Conservation (phyloP, 2,329 filamentous ascomycete species). For the Aureobasidium mangrovei region DNA sequence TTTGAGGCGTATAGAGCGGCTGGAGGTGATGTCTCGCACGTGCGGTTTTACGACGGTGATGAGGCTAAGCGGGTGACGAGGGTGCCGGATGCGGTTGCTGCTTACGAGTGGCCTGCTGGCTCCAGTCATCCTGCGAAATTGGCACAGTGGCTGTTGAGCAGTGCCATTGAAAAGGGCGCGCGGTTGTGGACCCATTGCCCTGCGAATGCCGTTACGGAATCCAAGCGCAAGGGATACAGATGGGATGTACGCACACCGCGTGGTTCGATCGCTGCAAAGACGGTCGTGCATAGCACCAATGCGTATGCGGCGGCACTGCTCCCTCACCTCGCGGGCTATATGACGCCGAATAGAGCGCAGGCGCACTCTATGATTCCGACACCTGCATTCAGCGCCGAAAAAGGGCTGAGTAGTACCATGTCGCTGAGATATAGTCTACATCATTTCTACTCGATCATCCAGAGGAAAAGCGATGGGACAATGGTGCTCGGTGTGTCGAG, state of each 20-base stretch:
- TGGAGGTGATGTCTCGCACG: conserved; percentile 37
- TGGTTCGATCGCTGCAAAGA: conserved; percentile 25
- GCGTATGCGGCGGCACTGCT: conserved; percentile 32
- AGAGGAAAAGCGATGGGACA: conserved; percentile 36
- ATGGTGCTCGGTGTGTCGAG: conserved; percentile 36
- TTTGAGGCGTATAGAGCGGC: conserved; percentile 33
- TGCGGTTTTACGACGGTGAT: conserved; percentile 33
- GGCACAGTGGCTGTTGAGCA: conserved; percentile 38
- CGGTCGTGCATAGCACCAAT: conserved; percentile 34
- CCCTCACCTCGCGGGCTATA: conserved; percentile 28
- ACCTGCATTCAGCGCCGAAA: conserved; percentile 28
- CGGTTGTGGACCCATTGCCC: conserved; percentile 38
- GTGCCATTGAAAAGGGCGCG: conserved; percentile 31
- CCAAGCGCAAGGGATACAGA: conserved; percentile 15
- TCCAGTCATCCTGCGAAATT: conserved; percentile 43
- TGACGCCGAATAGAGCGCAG: conserved; percentile 38
- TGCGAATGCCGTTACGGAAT: conserved; percentile 21
- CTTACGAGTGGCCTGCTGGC: conserved; percentile 45
- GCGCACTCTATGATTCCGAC: conserved; percentile 38
- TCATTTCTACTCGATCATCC: conserved; percentile 44
- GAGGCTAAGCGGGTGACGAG: conserved; percentile 32
- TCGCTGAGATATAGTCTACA: conserved; percentile 39
- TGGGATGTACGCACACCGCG: conserved; percentile 31
- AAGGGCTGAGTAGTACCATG: conserved; percentile 33
- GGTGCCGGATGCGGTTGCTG: conserved; percentile 32